Base-by-base conservation (phyloP, 306 rosid species). In the Heteromeles arbutifolia region DNA sequence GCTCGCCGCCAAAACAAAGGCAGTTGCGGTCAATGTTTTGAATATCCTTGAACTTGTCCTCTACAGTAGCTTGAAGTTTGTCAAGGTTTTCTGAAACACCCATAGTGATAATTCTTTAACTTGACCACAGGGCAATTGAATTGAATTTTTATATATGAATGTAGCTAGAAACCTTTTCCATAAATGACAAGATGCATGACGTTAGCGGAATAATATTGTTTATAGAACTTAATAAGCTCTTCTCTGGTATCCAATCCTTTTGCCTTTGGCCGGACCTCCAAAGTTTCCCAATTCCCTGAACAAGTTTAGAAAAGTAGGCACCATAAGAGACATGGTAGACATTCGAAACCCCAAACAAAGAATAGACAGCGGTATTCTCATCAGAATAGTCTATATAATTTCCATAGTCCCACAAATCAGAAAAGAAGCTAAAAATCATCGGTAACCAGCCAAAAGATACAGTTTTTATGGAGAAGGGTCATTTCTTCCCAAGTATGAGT, bases 201-300 rank as follows among this genome's bases (percentile, higher is more conserved):
- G 82, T 89, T 95, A 43, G 98, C 92, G 18, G 98, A 95, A 85
- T 95, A 95, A 74, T 95, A 86, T 81, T 83, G 88, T 54, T 89
- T 80, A 81, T 92, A 89, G 73, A 95, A 92, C 78, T 89, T 95
- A 72, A 92, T 67, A 75, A 95, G 97, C 85, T 95, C 98, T 1
- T 71, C 77, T 80, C 98, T 86, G 69, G 96, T 87, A 82, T 95
- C 95, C 79, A 92, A 11, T 72, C 98, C 98, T 74, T 81, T 90
- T 58, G 87, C 34, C 89, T 83, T 89, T 95, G 98, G 98, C 80
- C 80, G 86, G 82, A 90, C 96, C 80, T 89, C 97, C 96, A 95
- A 84, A 64, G 98, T 95, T 41, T 95, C 97, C 98, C 93, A 90
- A 74, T 84, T 95, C 77, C 98, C 98, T 95, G 66, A 13, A 67